A percentile compares a stretch with the other conserved stretches of the same genome.
Evolutionary conservation across 176 grass and related monocot genomes (phyloP).

Genomic region (Ampelocalamus luodianensis): DNA sequence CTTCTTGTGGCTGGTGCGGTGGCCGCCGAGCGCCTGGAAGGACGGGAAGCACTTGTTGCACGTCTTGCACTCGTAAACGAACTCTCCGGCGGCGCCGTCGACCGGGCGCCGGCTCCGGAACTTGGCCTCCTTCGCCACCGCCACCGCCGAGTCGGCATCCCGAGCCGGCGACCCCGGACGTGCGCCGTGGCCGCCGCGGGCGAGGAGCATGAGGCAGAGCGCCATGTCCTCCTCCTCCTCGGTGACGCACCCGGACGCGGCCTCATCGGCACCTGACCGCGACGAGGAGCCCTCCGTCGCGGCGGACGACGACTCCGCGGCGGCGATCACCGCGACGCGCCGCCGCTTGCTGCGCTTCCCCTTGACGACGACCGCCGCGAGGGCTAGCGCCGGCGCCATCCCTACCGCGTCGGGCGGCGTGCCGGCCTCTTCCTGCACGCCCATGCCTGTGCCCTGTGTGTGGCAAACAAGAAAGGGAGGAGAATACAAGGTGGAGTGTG

Average conservation of each 20-base stretch:
- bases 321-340: constrained; percentile 16
- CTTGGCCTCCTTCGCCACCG: constrained; percentile 22
- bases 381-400: constrained; percentile 2
- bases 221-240: constrained; percentile 91
- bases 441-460: constrained; percentile 23
- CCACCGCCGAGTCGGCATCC: not conserved
- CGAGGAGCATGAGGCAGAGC: constrained; percentile 77
- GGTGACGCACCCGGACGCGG: constrained; percentile 30
- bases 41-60: constrained; percentile 88
- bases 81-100: constrained; percentile 47
- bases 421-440: constrained; percentile 34
- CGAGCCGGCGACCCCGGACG: not conserved
- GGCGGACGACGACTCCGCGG: constrained; percentile 30
- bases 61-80: constrained; percentile 88
- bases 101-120: constrained; percentile 46
- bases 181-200: constrained; percentile 42
- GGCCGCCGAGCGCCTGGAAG: constrained; percentile 96
- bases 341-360: constrained; percentile 82
- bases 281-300: constrained; percentile 32
- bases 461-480: not conserved
- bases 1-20: constrained; percentile 98
- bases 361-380: constrained; percentile 53
- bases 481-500: constrained; percentile 27
- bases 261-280: constrained; percentile 37
- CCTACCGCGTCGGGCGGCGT: not conserved